Base-by-base conservation (phyloP, 2,329 filamentous ascomycete genomes). In the Metarhizium humberi region DNA sequence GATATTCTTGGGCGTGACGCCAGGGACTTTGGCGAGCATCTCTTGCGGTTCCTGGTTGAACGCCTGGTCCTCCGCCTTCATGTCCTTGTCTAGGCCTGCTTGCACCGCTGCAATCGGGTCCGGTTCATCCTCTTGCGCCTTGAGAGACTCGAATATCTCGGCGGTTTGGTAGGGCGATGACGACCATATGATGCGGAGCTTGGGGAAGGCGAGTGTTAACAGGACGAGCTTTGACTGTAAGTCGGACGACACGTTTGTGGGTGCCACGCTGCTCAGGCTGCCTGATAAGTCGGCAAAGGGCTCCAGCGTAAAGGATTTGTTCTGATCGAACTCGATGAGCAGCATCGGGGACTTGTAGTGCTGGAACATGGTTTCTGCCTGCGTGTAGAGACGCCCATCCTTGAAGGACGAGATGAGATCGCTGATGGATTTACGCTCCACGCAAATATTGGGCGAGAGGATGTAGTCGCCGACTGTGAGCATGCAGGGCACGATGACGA, bases 401-500 rank as follows among this genome's bases (percentile, higher is more conserved):
- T 87, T 86, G 73, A 99, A 91, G 1, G 91, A 96, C 55, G 86
- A 86, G 70, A 97, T 92, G 49, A 99, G 75, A 73, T 99, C 94
- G 65, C 84, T 85, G 65, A 99, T 80, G 30, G 89, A 95, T 73
- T 99, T 99, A 50, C 94, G 88, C 74, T 99, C 94, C 36, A 99
- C 82, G 71, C 91, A 96, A 61, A 97, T 94, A 61, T 85, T 82
- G 1, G 92, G 92, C 1, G 90, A 94, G 46, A 99, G 78, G 58
- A 99, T 86, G 71, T 99, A 99, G 73, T 99, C 94, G 60, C 90
- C 94, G 0, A 99, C 92, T 1, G 92, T 99, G 57, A 99, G 77
- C 82, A 95, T 95, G 71, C 92, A 96, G 2, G 94, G 94, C 0
- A 97, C 86, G 47, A 97, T 85, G 38, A 91, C 77, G 76, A 96